Evolutionary conservation across 208 protist genomes (phyloP), one percentile per base, ranked within the genome.

Genomic region (Crithidia sp.): DNA sequence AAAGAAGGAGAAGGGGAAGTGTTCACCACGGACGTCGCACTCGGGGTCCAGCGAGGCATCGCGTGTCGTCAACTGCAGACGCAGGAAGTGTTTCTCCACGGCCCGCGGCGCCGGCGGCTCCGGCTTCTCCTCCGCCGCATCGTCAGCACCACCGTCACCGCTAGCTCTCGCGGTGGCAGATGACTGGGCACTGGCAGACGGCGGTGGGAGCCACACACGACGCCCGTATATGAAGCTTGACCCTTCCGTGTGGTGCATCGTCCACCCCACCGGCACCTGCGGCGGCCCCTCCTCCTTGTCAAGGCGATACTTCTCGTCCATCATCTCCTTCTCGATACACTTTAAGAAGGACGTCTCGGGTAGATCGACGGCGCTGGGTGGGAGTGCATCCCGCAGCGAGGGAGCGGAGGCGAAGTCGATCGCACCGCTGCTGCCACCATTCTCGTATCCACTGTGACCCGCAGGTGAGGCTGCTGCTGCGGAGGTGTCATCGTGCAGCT

Each of bases 1-100:
- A 74, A 92, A 93, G 44, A 96, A 84, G 17, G 88, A 93, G 63
- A 96, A 96, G 9, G 92, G 92, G 60, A 92, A 93, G 79, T 96
- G 92, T 60, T 96, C 89, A 0, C 88, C 89, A 3, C 89, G 87
- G 5, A 95, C 77, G 72, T 96, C 88, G 59, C 88, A 94, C 85
- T 96, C 88, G 6, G 91, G 91, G 61, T 96, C 91, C 3, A 96
- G 76, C 12, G 91, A 93, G 71, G 91, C 81, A 65, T 96, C 91
- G 39, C 91, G 84, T 4, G 84, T 79, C 4, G 88, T 92, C 12
- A 96, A 83, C 77, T 96, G 91, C 19, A 92, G 71, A 12, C 91
- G 88, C 40, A 96, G 49, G 37, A 84, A 89, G 74, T 96, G 91
- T 52, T 82, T 76, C 76, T 96, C 90, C 59, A 79, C 43, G 7